Conservation (phyloP, 106 monocot genomes). For the Platanthera zijinensis region DNA sequence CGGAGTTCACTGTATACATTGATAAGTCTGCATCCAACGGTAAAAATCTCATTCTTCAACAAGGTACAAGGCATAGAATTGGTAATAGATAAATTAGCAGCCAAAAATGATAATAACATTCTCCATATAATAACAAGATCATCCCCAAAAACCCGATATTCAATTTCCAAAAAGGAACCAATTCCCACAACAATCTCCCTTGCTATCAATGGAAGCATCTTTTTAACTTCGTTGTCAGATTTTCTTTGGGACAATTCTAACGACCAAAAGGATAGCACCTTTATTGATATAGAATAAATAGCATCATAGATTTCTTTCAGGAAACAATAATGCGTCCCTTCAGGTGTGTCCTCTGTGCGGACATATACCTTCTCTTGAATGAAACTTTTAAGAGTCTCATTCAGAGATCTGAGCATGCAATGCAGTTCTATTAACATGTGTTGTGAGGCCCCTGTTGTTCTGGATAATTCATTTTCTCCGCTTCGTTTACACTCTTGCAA, state of each 20-base stretch:
- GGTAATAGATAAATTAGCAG: slow-evolving; percentile 24
- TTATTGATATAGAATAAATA: slow-evolving; percentile 32
- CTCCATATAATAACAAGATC: slow-evolving; percentile 63
- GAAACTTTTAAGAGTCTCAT: slow-evolving; percentile 41
- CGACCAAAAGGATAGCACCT: slow-evolving; percentile 38
- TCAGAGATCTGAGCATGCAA: slow-evolving; percentile 61
- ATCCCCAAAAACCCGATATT: slow-evolving; percentile 70
- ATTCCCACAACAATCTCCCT: slow-evolving; percentile 51
- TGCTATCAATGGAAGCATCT: slow-evolving; percentile 37
- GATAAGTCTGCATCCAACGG: slow-evolving; percentile 54
- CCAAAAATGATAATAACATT: slow-evolving; percentile 59
- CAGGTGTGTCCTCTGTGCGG: slow-evolving; percentile 57
- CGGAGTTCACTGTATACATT: slow-evolving; percentile 73
- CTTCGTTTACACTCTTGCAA: slow-evolving; percentile 47
- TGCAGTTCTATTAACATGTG: slow-evolving; percentile 35
- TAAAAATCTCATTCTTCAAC: slow-evolving; percentile 40
- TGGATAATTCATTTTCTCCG: slow-evolving; percentile 24
- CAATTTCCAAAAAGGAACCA: slow-evolving; percentile 71
- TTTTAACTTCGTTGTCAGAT: slow-evolving; percentile 16
- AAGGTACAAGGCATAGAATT: slow-evolving; percentile 20
- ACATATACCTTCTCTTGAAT: slow-evolving; percentile 73
- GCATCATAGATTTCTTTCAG: slow-evolving; percentile 51
- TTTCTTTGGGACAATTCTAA: slow-evolving; percentile 8
- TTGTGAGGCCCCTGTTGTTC: slow-evolving; percentile 14
- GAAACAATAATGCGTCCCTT: slow-evolving; percentile 49